These are phyloP conservation scores for Toxoplasma gondii DNA, from an alignment of 169 alveolate genomes.

Conservation along the genomic window DNA sequence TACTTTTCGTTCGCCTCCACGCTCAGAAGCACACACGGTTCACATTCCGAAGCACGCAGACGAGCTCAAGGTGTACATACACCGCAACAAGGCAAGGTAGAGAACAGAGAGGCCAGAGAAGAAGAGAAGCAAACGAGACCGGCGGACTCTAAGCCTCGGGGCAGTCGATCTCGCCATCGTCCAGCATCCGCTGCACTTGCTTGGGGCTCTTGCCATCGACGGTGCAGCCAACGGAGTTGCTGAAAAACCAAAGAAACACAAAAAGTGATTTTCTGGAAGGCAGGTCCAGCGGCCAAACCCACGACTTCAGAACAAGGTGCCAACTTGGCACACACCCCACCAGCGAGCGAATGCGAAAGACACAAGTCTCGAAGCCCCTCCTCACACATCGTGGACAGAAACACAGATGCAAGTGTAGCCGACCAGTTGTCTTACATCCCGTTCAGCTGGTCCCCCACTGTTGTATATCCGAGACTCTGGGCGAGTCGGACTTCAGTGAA, in stretches of 20 bases:
- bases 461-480: too few species aligned
- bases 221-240: slow-evolving; percentile 96
- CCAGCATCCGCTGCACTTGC: slow-evolving; percentile 81
- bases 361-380: too few species aligned
- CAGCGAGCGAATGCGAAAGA: not conserved
- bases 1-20: not conserved
- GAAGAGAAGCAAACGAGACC: not conserved
- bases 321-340: not conserved
- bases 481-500: too few species aligned
- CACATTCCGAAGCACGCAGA: not conserved
- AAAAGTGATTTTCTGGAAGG: not conserved
- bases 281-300: not conserved
- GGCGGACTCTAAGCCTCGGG: slow-evolving; percentile 45
- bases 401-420: too few species aligned
- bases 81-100: not conserved
- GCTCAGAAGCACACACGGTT: not conserved
- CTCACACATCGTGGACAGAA: too few species aligned
- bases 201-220: slow-evolving; percentile 96
- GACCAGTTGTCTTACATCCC: too few species aligned
- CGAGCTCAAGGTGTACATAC: not conserved
- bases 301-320: not conserved
- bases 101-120: not conserved
- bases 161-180: slow-evolving; percentile 67
- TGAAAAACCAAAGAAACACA: not conserved
- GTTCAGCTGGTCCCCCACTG: too few species aligned